Evolutionary conservation across 768 basidiomycete species (phyloP).

Genomic region (Epithele typhae): DNA sequence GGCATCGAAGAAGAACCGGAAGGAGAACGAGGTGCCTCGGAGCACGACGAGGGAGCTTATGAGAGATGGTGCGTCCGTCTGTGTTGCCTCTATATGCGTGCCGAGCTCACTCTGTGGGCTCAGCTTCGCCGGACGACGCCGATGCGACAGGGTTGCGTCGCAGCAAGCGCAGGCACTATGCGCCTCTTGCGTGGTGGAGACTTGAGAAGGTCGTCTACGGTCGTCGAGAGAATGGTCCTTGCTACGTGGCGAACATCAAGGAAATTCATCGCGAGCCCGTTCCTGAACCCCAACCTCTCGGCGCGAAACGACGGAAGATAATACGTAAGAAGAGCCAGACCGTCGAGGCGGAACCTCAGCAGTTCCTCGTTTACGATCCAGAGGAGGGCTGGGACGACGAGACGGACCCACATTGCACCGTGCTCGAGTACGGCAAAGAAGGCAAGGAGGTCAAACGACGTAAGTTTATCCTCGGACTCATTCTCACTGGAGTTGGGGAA

Average conservation of each 20-base stretch:
- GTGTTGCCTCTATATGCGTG: neutral
- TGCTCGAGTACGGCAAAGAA: slow-evolving; percentile 57
- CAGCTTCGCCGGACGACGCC: slow-evolving; percentile 24
- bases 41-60: too few relatives aligned
- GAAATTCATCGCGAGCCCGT: slow-evolving; percentile 57
- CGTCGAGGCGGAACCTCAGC: slow-evolving; percentile 41
- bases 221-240: slow-evolving; percentile 44
- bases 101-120: neutral
- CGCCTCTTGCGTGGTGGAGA: slow-evolving; percentile 91
- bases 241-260: slow-evolving; percentile 62
- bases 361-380: slow-evolving; percentile 24
- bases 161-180: slow-evolving; percentile 60
- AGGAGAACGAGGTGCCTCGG: slow-evolving; percentile 29
- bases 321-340: slow-evolving; percentile 35
- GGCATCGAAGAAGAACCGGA: slow-evolving; percentile 26
- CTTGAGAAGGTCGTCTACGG: slow-evolving; percentile 86
- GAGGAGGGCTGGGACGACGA: slow-evolving; percentile 83
- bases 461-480: slow-evolving; percentile 36
- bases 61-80: too few relatives aligned
- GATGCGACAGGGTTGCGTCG: slow-evolving; percentile 55
- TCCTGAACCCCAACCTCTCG: slow-evolving; percentile 44
- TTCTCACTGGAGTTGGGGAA: too few relatives aligned
- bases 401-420: slow-evolving; percentile 61
- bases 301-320: slow-evolving; percentile 31
- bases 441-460: slow-evolving; percentile 64